These are phyloP conservation scores for Suillus subalutaceus DNA, from an alignment of 768 basidiomycete genomes.

Conservation along the genomic window DNA sequence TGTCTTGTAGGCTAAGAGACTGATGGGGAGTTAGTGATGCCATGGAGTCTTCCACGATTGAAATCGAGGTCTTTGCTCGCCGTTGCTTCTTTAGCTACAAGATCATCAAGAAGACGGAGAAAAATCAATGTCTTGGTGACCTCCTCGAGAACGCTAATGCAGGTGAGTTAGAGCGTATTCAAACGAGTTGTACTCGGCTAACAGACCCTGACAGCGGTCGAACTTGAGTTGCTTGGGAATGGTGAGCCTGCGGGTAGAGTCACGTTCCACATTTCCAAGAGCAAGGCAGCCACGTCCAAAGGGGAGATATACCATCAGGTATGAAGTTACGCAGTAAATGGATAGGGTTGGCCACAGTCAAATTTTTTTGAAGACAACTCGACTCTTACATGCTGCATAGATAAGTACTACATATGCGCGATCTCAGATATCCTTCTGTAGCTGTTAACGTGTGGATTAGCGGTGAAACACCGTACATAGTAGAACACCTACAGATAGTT, in stretches of 20 bases:
- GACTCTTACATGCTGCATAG: not conserved
- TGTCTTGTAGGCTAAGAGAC: not conserved
- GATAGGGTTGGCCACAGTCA: not conserved
- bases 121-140: constrained; percentile 34
- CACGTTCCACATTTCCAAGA: constrained; percentile 29
- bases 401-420: not conserved
- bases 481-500: too few relatives aligned
- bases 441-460: not conserved
- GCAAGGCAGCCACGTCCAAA: constrained; percentile 11
- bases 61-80: constrained; percentile 36
- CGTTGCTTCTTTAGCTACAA: constrained; percentile 37
- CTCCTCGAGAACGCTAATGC: constrained; percentile 34
- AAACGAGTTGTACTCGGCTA: not conserved
- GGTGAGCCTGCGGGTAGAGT: constrained; percentile 34
- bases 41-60: constrained; percentile 34
- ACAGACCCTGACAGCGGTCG: constrained; percentile 22
- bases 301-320: not conserved
- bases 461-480: not conserved
- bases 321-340: not conserved
- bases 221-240: constrained; percentile 34
- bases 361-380: not conserved
- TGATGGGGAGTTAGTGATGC: constrained; percentile 24
- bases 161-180: constrained; percentile 22
- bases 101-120: constrained; percentile 37
- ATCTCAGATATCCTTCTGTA: not conserved